Percentiles rank a stretch among this genome's conserved stretches.
Evolutionary conservation across 1,139 yeast species (phyloP).

Genomic region (Arxiozyma heterogenica): DNA sequence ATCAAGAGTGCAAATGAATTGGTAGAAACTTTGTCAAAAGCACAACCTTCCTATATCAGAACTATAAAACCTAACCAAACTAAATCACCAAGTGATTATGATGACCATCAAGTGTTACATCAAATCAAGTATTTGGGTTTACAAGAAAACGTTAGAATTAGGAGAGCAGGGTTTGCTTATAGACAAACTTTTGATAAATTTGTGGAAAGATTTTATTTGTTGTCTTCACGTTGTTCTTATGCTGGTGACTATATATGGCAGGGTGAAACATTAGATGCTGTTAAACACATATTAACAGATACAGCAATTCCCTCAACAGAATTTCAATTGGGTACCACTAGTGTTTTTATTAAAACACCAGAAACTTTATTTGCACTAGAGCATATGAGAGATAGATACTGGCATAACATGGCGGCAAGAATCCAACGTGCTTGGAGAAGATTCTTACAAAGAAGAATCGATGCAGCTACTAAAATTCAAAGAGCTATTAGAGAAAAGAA

Average conservation of each 20-base stretch:
- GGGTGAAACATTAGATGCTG: slow-evolving; percentile 80
- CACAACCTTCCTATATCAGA: slow-evolving; percentile 93
- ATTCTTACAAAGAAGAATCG: slow-evolving; percentile 69
- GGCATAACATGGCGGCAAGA: slow-evolving; percentile 98
- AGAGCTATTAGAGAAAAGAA: slow-evolving; percentile 72
- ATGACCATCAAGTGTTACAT: slow-evolving; percentile 81
- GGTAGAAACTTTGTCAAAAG: slow-evolving; percentile 79
- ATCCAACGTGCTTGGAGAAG: slow-evolving; percentile 97
- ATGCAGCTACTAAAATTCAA: slow-evolving; percentile 80
- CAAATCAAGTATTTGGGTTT: slow-evolving; percentile 94
- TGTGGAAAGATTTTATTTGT: slow-evolving; percentile 87
- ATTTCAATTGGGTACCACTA: slow-evolving; percentile 88
- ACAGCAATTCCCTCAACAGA: slow-evolving; percentile 75
- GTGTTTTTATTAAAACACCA: slow-evolving; percentile 92
- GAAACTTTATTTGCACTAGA: slow-evolving; percentile 93
- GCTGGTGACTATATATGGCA: slow-evolving; percentile 97
- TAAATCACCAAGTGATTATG: slow-evolving; percentile 84
- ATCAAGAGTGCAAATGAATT: slow-evolving; percentile 83
- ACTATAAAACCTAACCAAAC: slow-evolving; percentile 97
- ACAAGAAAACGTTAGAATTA: slow-evolving; percentile 91
- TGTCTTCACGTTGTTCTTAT: slow-evolving; percentile 85
- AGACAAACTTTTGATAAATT: slow-evolving; percentile 95
- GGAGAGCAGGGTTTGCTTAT: slow-evolving; percentile 98
- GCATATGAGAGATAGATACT: slow-evolving; percentile 92
- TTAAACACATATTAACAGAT: slow-evolving; percentile 65